Evolutionary conservation across 2,329 filamentous ascomycete genomes (phyloP).

Genomic region (Diaporthe ilicicola): DNA sequence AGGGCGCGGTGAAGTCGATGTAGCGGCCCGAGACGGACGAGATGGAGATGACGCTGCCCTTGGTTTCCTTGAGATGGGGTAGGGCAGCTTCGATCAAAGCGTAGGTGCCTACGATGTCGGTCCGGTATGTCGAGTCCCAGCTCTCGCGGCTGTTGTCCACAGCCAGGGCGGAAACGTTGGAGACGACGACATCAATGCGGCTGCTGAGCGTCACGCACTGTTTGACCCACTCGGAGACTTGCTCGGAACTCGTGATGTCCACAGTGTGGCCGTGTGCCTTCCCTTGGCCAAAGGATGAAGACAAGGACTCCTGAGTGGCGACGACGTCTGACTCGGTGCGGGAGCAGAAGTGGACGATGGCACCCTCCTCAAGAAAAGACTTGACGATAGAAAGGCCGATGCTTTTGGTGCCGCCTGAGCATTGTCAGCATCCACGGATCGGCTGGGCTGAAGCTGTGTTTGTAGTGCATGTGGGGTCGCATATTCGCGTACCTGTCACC

Average conservation of each 20-base stretch:
- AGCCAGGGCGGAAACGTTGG: conserved; percentile 40
- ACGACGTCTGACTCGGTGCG: conserved; percentile 33
- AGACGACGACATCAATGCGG: conserved; percentile 35
- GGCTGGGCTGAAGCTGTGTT: not conserved
- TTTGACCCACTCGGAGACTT: conserved; percentile 33
- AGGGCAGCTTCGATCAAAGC: conserved; percentile 42
- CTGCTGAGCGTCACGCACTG: conserved; percentile 21
- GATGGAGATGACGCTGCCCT: conserved; percentile 46
- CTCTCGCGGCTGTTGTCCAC: conserved; percentile 38
- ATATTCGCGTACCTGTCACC: conserved; percentile 40
- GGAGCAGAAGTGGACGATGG: conserved; percentile 37
- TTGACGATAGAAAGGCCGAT: conserved; percentile 35
- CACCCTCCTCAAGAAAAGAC: conserved; percentile 35
- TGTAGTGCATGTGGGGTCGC: not conserved
- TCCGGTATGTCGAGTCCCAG: conserved; percentile 42
- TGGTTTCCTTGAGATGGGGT: conserved; percentile 44
- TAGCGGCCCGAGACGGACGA: conserved; percentile 46
- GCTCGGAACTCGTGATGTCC: conserved; percentile 30
- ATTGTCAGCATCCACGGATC: conserved; percentile 6
- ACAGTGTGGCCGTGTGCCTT: conserved; percentile 32
- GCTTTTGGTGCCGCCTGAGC: conserved; percentile 32
- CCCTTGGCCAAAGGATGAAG: not conserved
- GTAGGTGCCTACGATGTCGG: conserved; percentile 46
- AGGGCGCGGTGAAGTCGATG: conserved; percentile 46
- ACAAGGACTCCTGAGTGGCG: conserved; percentile 15